phyloP scores from a whole-genome alignment of 768 basidiomycete species.

The Neoboletus subvelutipes region DNA sequence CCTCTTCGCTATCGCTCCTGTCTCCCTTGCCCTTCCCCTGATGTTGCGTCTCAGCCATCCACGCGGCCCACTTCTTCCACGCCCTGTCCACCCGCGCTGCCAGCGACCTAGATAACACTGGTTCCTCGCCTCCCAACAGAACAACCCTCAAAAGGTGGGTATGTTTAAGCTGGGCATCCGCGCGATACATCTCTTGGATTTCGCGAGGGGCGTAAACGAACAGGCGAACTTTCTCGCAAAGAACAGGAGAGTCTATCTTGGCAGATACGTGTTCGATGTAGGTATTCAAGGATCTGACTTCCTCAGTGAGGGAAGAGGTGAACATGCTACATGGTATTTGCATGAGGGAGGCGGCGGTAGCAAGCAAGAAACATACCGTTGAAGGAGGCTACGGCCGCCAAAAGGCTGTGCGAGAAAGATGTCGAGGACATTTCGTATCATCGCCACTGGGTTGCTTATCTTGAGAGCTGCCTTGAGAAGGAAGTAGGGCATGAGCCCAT shows the following conservation, averaged over 20 bases:
- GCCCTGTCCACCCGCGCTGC: conserved; percentile 79
- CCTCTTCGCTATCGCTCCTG: conserved; percentile 86
- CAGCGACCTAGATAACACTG: conserved; percentile 71
- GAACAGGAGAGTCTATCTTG: conserved; percentile 83
- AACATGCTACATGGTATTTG: conserved; percentile 70
- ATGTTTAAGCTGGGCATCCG: conserved; percentile 71
- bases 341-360: conserved; percentile 1
- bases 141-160: conserved; percentile 78
- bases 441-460: conserved; percentile 93
- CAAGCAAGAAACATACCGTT: conserved; percentile 53
- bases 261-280: conserved; percentile 86
- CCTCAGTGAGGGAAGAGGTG: conserved; percentile 87
- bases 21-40: conserved; percentile 33
- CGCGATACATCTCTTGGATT: conserved; percentile 79
- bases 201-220: conserved; percentile 88
- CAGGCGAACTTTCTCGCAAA: conserved; percentile 84
- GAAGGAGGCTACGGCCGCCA: conserved; percentile 87
- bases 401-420: conserved; percentile 97
- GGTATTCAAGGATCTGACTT: conserved; percentile 78
- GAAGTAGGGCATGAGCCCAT: conserved; percentile 97
- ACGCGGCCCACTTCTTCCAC: conserved; percentile 75
- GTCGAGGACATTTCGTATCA: conserved; percentile 92
- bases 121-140: conserved; percentile 75
- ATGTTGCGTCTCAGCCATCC: conserved; percentile 57
- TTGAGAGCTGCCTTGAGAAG: conserved; percentile 88